Conservation (phyloP, 176 grass and related monocot genomes). For the Paspalum vaginatum region DNA sequence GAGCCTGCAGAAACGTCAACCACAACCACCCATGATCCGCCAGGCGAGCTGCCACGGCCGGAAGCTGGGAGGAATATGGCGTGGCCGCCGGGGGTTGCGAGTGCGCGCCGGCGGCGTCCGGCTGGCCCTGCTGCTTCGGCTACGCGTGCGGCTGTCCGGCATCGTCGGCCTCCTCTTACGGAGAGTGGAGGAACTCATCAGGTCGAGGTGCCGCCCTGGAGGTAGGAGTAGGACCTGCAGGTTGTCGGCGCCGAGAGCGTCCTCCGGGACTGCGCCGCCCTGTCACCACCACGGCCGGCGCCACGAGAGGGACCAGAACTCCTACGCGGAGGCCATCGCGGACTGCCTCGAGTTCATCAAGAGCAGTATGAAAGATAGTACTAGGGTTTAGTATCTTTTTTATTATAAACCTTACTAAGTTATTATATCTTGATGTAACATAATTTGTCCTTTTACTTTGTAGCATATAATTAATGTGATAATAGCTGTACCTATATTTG, state of each 20-base stretch:
- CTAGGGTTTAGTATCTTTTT: not conserved
- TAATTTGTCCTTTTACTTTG: not conserved
- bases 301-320: constrained; percentile 35
- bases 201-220: constrained; percentile 30
- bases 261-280: not conserved
- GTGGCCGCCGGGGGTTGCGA: not conserved
- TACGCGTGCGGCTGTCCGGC: constrained; percentile 40
- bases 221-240: not conserved
- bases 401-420: not conserved
- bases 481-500: no score
- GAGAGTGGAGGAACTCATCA: constrained; percentile 38
- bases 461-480: no score
- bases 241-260: constrained; percentile 2
- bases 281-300: not conserved
- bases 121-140: constrained; percentile 44
- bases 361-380: constrained; percentile 31
- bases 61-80: not conserved
- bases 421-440: not conserved
- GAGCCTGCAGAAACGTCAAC: not conserved
- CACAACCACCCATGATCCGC: not conserved
- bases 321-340: constrained; percentile 58
- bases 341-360: constrained; percentile 75
- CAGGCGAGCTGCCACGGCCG: not conserved
- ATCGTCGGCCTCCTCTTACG: constrained; percentile 35
- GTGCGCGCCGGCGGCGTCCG: constrained; percentile 12